Evolutionary conservation across 2,329 filamentous ascomycete species (phyloP), one percentile per base, ranked within the genome.

Genomic region (Ophiostoma tasmaniense): DNA sequence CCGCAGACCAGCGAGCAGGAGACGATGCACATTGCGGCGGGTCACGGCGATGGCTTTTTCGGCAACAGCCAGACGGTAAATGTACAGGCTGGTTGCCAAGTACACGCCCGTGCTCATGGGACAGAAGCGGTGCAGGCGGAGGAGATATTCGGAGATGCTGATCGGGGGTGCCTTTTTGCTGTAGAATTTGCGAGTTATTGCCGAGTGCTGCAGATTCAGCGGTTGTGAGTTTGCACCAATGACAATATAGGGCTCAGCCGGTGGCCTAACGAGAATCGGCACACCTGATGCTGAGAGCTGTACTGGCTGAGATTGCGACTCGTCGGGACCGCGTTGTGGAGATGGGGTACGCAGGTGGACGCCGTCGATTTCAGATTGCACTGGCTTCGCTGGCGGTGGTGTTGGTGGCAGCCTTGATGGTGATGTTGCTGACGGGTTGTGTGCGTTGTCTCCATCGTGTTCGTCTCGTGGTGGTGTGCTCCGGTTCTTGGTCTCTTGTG

Each of bases 61-160:
- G 62, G 89, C 84, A 14, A 94, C 87, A 0, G 90, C 90, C 59
- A 98, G 83, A 30, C 90, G 88, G 76, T 94, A 89, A 73, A 97
- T 94, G 80, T 97, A 98, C 10, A 90, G 83, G 64, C 91, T 93
- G 4, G 93, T 90, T 1, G 94, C 92, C 33, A 99, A 87, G 79
- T 97, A 97, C 11, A 98, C 94, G 30, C 90, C 94, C 0, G 93
- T 93, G 71, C 91, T 96, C 86, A 97, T 93, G 3, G 95, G 93
- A 75, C 94, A 98, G 80, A 90, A 97, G 70, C 87, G 87, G 79
- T 98, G 93, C 70, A 98, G 86, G 20, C 94, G 90, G 74, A 89
- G 83, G 30, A 98, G 85, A 76, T 98, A 99, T 72, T 95, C 90
- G 75, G 90, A 87, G 64, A 97, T 84, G 45, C 88, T 85, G 73